Percentiles rank a stretch among this genome's conserved stretches.
phyloP scores from a whole-genome alignment of 108 stramenopile species.

The Skeletonema potamos region DNA sequence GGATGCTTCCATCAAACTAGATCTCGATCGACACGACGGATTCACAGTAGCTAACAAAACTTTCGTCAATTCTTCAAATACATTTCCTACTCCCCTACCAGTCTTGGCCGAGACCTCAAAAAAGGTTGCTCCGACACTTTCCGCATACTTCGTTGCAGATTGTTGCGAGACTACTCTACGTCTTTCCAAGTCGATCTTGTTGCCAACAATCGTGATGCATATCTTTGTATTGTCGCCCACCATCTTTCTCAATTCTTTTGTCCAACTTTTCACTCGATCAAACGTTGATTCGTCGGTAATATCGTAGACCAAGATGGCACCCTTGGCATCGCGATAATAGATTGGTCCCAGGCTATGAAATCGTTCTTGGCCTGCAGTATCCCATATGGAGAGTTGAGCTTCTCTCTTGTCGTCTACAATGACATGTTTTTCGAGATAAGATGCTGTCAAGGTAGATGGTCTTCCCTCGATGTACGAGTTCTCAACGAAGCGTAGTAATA shows the following conservation, averaged over 20 bases:
- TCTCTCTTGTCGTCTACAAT: constrained; percentile 19
- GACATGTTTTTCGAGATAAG: constrained; percentile 44
- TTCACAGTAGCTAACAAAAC: constrained; percentile 23
- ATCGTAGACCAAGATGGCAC: constrained; percentile 96
- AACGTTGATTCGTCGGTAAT: constrained; percentile 93
- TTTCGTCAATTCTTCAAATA: constrained; percentile 30
- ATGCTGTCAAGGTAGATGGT: constrained; percentile 58
- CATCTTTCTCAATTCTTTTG: constrained; percentile 80
- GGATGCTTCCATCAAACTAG: constrained; percentile 16
- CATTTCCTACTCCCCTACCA: constrained; percentile 23
- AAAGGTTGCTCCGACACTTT: constrained; percentile 56
- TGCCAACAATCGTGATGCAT: constrained; percentile 40
- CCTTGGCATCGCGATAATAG: constrained; percentile 98
- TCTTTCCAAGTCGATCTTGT: constrained; percentile 43
- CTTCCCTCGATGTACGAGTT: constrained; percentile 50
- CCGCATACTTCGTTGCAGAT: constrained; percentile 20
- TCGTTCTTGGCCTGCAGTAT: constrained; percentile 98
- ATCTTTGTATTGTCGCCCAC: constrained; percentile 29
- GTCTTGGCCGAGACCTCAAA: constrained; percentile 79
- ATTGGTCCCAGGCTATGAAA: constrained; percentile 95
- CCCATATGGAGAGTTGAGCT: constrained; percentile 85
- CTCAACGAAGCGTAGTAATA: constrained; percentile 51
- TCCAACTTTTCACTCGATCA: constrained; percentile 92
- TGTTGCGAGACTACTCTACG: constrained; percentile 12
- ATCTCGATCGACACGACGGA: constrained; percentile 15